A percentile compares a stretch with the other conserved stretches of the same genome.
Evolutionary conservation across 306 rosid species (phyloP).

Genomic region (Rosa lucieae): DNA sequence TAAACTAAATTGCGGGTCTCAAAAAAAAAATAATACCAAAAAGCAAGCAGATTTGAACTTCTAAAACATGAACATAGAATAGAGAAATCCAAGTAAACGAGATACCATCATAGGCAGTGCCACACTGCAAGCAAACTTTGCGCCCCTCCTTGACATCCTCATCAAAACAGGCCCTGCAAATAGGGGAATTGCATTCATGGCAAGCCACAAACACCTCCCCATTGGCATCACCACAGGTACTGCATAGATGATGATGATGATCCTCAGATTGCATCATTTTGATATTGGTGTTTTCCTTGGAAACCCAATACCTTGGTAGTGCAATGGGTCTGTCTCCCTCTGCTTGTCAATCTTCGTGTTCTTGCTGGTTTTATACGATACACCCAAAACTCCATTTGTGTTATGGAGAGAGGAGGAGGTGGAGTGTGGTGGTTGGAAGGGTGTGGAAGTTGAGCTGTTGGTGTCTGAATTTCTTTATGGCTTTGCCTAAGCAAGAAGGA

Average conservation of each 20-base stretch:
- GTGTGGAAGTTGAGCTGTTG: slow-evolving; percentile 71
- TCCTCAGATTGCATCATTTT: slow-evolving; percentile 83
- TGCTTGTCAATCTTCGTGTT: slow-evolving; percentile 26
- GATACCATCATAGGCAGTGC: slow-evolving; percentile 64
- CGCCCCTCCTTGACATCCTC: slow-evolving; percentile 77
- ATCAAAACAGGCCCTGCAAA: slow-evolving; percentile 79
- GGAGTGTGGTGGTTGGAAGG: slow-evolving; percentile 46
- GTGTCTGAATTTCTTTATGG: slow-evolving; percentile 35
- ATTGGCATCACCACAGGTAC: slow-evolving; percentile 81
- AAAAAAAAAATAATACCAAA: neutral
- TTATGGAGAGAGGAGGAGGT: slow-evolving; percentile 20
- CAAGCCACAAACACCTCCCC: slow-evolving; percentile 85
- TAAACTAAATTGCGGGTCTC: neutral
- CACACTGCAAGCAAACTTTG: slow-evolving; percentile 72
- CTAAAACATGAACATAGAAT: neutral
- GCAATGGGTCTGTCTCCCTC: slow-evolving; percentile 13
- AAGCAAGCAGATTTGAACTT: neutral
- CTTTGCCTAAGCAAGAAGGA: slow-evolving; percentile 21
- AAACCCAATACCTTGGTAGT: slow-evolving; percentile 20
- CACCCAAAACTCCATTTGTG: slow-evolving; percentile 31
- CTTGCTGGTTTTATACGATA: slow-evolving; percentile 50
- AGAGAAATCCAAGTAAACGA: slow-evolving; percentile 11
- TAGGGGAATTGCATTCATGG: slow-evolving; percentile 72
- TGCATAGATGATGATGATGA: slow-evolving; percentile 59
- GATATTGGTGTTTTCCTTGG: slow-evolving; percentile 9